Evolutionary conservation across 306 rosid genomes (phyloP).

Genomic region (Pterocarpus santalinus): DNA sequence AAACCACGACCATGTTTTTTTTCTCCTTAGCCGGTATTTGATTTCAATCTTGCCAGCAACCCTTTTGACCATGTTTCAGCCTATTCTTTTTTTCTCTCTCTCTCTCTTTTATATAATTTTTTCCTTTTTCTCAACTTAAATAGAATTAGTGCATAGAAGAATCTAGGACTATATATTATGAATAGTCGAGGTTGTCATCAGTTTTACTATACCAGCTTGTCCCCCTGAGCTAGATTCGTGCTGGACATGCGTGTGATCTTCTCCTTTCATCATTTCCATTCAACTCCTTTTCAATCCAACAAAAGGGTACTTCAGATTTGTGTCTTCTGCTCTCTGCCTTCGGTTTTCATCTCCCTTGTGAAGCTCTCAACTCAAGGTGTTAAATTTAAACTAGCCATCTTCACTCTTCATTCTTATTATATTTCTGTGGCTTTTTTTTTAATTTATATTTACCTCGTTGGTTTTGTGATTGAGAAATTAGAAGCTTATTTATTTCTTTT

Average conservation of each 20-base stretch:
- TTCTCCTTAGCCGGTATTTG: background rate
- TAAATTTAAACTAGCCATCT: conserved; percentile 44
- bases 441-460: background rate
- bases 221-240: conserved; percentile 45
- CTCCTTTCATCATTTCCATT: conserved; percentile 30
- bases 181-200: conserved; percentile 47
- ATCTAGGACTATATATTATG: conserved; percentile 38
- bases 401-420: conserved; percentile 13
- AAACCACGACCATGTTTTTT: conserved; percentile 17
- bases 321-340: conserved; percentile 21
- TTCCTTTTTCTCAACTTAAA: background rate
- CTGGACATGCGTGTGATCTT: conserved; percentile 32
- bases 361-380: conserved; percentile 34
- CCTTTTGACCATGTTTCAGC: conserved; percentile 19
- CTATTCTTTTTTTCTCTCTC: background rate
- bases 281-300: conserved; percentile 23
- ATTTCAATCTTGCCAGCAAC: conserved; percentile 14
- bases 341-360: conserved; percentile 16
- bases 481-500: conserved; percentile 25
- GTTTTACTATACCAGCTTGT: conserved; percentile 47
- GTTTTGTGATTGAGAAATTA: conserved; percentile 32
- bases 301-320: conserved; percentile 31
- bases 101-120: too few species aligned
- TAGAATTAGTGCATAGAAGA: conserved; percentile 26
- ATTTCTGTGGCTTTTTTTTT: background rate